A percentile compares a stretch with the other conserved stretches of the same genome.
Evolutionary conservation across 192 early-diverging fungal genomes (phyloP).

Genomic region (Entomortierella beljakovae): DNA sequence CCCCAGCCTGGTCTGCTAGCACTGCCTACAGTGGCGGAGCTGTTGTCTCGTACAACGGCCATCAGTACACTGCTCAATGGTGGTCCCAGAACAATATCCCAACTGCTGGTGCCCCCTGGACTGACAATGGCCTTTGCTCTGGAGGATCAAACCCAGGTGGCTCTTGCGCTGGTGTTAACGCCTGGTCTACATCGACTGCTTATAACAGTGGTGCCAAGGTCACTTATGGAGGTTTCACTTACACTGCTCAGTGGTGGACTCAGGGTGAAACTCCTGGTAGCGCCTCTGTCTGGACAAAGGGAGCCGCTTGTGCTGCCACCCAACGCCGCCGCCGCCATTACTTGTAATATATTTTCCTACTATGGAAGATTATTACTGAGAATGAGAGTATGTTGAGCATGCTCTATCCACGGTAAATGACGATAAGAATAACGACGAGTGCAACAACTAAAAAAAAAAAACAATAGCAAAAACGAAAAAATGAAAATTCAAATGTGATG

Average conservation of each 20-base stretch:
- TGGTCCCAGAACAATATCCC: constrained; percentile 44
- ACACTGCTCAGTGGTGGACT: constrained; percentile 61
- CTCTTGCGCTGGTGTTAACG: constrained; percentile 35
- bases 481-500: not conserved
- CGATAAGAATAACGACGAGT: constrained; percentile 3
- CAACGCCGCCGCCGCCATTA: constrained; percentile 35
- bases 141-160: constrained; percentile 10
- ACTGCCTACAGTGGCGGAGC: constrained; percentile 46
- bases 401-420: not conserved
- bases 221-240: constrained; percentile 44
- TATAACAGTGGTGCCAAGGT: constrained; percentile 52
- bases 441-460: constrained; percentile 9
- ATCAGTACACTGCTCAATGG: constrained; percentile 59
- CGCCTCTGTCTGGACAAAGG: constrained; percentile 29
- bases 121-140: constrained; percentile 56
- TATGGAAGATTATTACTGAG: not conserved
- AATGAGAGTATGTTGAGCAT: constrained; percentile 2
- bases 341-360: not conserved
- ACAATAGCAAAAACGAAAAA: not conserved
- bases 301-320: constrained; percentile 22
- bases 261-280: constrained; percentile 51
- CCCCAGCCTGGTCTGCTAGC: constrained; percentile 43
- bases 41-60: constrained; percentile 60
- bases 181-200: constrained; percentile 32
- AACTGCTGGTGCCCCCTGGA: constrained; percentile 39